Evolutionary conservation across 176 grass and related monocot genomes (phyloP).

Genomic region (Cocos nucifera): DNA sequence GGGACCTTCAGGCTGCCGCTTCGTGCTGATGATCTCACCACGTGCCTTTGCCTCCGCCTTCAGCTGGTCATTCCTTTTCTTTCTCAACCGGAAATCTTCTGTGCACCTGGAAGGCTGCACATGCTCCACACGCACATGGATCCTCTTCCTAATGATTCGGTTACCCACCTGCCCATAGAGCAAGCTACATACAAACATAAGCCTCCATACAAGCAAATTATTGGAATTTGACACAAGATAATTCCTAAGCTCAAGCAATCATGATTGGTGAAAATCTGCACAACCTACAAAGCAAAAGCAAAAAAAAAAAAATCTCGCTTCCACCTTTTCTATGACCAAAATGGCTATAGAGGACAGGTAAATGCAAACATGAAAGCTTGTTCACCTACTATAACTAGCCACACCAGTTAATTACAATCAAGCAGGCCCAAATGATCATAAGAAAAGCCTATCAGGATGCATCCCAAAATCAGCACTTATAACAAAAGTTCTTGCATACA

Average conservation of each 20-base stretch:
- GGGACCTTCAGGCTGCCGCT: constrained; percentile 65
- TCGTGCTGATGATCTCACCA: constrained; percentile 87
- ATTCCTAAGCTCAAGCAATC: background rate
- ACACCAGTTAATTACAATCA: no score
- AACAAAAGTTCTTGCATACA: no score
- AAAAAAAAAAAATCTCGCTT: no score
- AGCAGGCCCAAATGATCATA: no score
- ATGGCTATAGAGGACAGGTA: no score
- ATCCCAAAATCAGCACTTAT: no score
- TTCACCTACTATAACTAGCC: no score
- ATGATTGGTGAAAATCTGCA: background rate
- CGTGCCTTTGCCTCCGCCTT: constrained; percentile 67
- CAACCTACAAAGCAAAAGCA: background rate
- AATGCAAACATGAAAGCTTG: no score
- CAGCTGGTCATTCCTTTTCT: constrained; percentile 75
- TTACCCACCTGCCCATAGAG: constrained; percentile 37
- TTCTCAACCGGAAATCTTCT: constrained; percentile 61
- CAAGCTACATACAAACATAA: constrained; percentile 8
- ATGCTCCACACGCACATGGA: constrained; percentile 90
- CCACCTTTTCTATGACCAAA: no score
- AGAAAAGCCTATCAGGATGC: no score
- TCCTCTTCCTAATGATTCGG: constrained; percentile 74
- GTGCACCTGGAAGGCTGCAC: constrained; percentile 75
- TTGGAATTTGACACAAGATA: background rate
- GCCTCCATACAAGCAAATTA: no score